phyloP scores from a whole-genome alignment of 2,329 filamentous ascomycete genomes.

The Penicillium decumbens region DNA sequence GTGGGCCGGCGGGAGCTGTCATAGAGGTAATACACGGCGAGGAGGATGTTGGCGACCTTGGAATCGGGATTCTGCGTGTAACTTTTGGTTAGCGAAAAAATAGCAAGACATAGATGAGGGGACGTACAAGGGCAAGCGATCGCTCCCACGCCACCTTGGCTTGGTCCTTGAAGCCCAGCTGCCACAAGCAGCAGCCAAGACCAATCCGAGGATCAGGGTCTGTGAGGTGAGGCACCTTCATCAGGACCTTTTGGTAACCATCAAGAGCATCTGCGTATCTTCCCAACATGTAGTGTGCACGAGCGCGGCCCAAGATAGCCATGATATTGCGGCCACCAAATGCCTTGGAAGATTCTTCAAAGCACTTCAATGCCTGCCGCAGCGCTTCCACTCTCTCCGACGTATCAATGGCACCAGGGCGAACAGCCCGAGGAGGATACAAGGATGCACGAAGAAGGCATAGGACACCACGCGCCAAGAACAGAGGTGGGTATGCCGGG shows the following conservation, averaged over 20 bases:
- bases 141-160: slow-evolving; percentile 88
- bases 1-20: slow-evolving; percentile 76
- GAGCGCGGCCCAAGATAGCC: slow-evolving; percentile 82
- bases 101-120: too few relatives aligned
- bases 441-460: slow-evolving; percentile 82
- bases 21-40: slow-evolving; percentile 86
- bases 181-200: slow-evolving; percentile 96
- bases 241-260: slow-evolving; percentile 79
- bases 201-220: slow-evolving; percentile 95
- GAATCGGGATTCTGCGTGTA: slow-evolving; percentile 61
- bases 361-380: slow-evolving; percentile 82
- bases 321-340: slow-evolving; percentile 86
- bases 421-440: slow-evolving; percentile 65
- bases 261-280: slow-evolving; percentile 79
- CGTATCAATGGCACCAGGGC: slow-evolving; percentile 59
- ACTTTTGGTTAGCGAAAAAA: not conserved
- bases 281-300: slow-evolving; percentile 78
- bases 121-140: slow-evolving; percentile 66
- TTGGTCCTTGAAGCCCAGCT: slow-evolving; percentile 88
- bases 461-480: slow-evolving; percentile 84
- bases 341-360: slow-evolving; percentile 84
- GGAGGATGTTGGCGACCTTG: slow-evolving; percentile 82
- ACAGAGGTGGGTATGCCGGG: slow-evolving; percentile 84
- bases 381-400: slow-evolving; percentile 72
- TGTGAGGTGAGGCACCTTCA: slow-evolving; percentile 77